A percentile compares a stretch with the other conserved stretches of the same genome.
These are phyloP conservation scores for Gossypium ekmanianum DNA, from an alignment of 345 rosid species.

Conservation along the genomic window DNA sequence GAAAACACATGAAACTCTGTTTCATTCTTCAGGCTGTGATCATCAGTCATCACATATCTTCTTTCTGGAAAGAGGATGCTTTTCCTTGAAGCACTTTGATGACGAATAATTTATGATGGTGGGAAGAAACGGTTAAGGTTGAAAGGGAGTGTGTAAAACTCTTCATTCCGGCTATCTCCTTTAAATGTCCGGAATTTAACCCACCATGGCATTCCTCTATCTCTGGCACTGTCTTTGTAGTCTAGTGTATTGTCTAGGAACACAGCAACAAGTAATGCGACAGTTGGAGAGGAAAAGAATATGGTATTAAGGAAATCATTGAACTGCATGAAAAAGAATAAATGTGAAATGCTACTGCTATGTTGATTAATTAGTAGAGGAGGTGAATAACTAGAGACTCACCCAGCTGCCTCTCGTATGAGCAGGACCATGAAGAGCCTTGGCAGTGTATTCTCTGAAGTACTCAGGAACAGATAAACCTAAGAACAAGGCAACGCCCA, in stretches of 20 bases:
- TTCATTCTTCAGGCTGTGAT: slow-evolving; percentile 5
- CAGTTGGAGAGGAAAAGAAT: slow-evolving; percentile 89
- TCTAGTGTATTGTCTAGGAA: slow-evolving; percentile 94
- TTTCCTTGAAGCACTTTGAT: slow-evolving; percentile 6
- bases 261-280: slow-evolving; percentile 67
- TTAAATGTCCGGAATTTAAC: slow-evolving; percentile 80
- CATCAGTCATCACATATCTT: slow-evolving; percentile 2
- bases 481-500: slow-evolving; percentile 78
- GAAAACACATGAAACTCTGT: not conserved
- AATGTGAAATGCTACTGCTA: not conserved
- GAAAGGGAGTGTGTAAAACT: slow-evolving; percentile 95
- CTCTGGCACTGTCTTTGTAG: slow-evolving; percentile 76
- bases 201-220: slow-evolving; percentile 99
- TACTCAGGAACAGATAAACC: slow-evolving; percentile 89
- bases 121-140: slow-evolving; percentile 97
- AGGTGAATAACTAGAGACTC: slow-evolving; percentile 15
- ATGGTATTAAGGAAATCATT: slow-evolving; percentile 93
- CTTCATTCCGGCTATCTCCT: slow-evolving; percentile 88
- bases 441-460: slow-evolving; percentile 73
- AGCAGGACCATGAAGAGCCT: slow-evolving; percentile 91
- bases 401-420: slow-evolving; percentile 92
- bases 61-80: slow-evolving; percentile 12
- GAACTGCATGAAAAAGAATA: slow-evolving; percentile 48
- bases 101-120: slow-evolving; percentile 40
- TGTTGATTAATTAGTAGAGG: too few relatives aligned